A percentile compares a stretch with the other conserved stretches of the same genome.
phyloP scores from a whole-genome alignment of 1,284 basidiomycete species.

The Gomphus sp. region DNA sequence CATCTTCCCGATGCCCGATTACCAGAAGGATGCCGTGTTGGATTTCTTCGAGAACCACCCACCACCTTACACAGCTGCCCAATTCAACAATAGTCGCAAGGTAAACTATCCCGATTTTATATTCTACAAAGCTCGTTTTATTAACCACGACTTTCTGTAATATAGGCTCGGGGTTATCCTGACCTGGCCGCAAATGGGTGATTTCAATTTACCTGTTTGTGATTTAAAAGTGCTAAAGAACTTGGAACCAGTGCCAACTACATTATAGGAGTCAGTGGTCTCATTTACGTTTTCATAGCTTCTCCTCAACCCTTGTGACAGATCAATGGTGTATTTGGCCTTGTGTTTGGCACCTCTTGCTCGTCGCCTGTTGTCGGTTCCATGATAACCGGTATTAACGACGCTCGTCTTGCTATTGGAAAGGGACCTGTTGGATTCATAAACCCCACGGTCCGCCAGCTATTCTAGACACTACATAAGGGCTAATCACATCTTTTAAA shows the following conservation, averaged over 20 bases:
- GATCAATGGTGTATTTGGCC: slow-evolving; percentile 26
- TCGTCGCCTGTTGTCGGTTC: slow-evolving; percentile 30
- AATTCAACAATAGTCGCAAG: slow-evolving; percentile 40
- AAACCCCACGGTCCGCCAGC: slow-evolving; percentile 25
- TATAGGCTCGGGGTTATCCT: slow-evolving; percentile 34
- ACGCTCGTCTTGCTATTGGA: slow-evolving; percentile 28
- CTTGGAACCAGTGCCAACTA: slow-evolving; percentile 34
- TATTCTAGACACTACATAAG: slow-evolving; percentile 6
- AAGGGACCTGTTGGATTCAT: slow-evolving; percentile 31
- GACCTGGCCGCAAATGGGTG: slow-evolving; percentile 37
- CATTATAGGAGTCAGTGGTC: slow-evolving; percentile 19
- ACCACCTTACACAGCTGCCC: slow-evolving; percentile 30
- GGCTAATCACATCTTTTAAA: neutral
- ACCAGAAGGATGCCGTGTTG: slow-evolving; percentile 25
- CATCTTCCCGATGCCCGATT: slow-evolving; percentile 27
- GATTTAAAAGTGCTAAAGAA: neutral
- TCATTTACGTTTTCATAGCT: slow-evolving; percentile 17
- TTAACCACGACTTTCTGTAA: neutral
- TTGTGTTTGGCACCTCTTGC: slow-evolving; percentile 26
- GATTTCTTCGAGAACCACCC: slow-evolving; percentile 28
- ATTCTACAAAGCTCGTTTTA: neutral
- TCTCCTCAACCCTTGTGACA: neutral
- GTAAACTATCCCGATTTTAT: slow-evolving; percentile 20
- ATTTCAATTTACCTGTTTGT: slow-evolving; percentile 10
- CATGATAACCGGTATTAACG: slow-evolving; percentile 37